Evolutionary conservation across 306 rosid species (phyloP).

Genomic region (Inga oerstediana): DNA sequence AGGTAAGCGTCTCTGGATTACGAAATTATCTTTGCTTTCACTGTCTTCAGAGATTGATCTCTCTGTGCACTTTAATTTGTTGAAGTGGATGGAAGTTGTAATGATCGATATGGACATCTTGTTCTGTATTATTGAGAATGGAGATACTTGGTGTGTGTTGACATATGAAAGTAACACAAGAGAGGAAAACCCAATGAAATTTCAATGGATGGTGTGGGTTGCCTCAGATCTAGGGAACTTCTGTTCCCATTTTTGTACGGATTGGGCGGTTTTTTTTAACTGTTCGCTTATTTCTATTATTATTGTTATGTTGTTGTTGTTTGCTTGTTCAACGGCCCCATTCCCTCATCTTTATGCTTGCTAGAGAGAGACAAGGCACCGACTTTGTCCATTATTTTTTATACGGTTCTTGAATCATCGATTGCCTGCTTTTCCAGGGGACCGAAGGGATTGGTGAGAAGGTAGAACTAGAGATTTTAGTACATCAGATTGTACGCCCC

Average conservation of each 20-base stretch:
- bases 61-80: background rate
- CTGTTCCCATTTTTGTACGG: constrained; percentile 14
- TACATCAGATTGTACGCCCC: constrained; percentile 20
- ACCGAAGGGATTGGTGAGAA: constrained; percentile 41
- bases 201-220: constrained; percentile 49
- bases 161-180: constrained; percentile 47
- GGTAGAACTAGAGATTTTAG: constrained; percentile 41
- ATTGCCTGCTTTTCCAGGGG: constrained; percentile 39
- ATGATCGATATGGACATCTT: background rate
- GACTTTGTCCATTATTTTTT: constrained; percentile 35
- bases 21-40: constrained; percentile 23
- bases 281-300: constrained; percentile 20
- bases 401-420: constrained; percentile 42
- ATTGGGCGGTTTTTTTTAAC: constrained; percentile 2
- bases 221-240: constrained; percentile 61
- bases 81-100: background rate
- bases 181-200: constrained; percentile 26
- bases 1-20: constrained; percentile 39
- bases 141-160: constrained; percentile 42
- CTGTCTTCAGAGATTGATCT: constrained; percentile 24
- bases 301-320: background rate
- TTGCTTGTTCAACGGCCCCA: constrained; percentile 39
- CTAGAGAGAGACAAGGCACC: constrained; percentile 36
- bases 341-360: constrained; percentile 45
- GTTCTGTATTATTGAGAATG: constrained; percentile 9